These are phyloP conservation scores for Beauveria sp. DNA, from an alignment of 2,329 filamentous ascomycete genomes.

Conservation along the genomic window DNA sequence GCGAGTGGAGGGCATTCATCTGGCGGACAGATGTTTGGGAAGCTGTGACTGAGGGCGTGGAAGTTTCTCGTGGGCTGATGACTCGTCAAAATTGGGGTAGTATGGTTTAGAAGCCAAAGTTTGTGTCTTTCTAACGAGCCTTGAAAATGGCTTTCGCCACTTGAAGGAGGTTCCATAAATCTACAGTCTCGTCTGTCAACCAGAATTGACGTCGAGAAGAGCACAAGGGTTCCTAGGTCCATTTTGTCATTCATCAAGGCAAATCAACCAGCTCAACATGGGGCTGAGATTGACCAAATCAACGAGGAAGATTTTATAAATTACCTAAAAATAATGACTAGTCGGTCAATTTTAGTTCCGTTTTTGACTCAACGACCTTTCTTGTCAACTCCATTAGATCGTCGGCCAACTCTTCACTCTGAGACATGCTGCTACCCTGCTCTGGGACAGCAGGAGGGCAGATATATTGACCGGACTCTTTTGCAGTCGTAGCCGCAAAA, in stretches of 20 bases:
- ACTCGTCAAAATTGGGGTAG: not conserved
- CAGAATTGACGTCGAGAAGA: no score
- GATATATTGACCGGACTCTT: not conserved
- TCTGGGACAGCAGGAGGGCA: not conserved
- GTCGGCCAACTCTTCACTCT: not conserved
- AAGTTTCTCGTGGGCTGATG: not conserved
- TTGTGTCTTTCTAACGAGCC: no score
- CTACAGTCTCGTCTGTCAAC: no score
- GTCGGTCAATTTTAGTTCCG: not conserved
- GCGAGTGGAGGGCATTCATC: not conserved
- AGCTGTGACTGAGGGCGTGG: not conserved
- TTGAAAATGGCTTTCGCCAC: no score
- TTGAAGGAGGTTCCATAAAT: no score
- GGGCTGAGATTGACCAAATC: no score
- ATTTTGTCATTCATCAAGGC: no score
- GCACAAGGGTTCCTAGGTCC: no score
- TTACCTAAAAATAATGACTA: not conserved
- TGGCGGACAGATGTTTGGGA: not conserved
- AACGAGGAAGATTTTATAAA: no score
- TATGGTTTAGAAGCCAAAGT: no score
- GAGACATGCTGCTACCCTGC: not conserved
- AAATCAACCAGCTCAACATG: no score
- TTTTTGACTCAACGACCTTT: not conserved
- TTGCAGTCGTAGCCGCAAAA: not conserved
- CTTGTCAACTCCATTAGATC: not conserved